Conservation (phyloP, 179 eudicot species). For the Beta macrorhiza region DNA sequence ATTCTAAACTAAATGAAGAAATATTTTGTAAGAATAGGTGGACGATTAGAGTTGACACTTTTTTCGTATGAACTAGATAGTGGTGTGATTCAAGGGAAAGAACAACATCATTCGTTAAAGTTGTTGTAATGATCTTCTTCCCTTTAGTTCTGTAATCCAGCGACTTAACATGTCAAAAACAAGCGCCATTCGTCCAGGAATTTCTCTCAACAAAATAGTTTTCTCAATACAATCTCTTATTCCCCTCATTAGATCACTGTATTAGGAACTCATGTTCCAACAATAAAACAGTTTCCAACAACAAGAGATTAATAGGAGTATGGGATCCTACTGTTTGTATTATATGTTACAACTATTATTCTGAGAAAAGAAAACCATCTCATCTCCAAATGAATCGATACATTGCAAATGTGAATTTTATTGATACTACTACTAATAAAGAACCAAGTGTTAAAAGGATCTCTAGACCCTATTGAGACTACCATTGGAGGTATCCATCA, state of each 20-base stretch:
- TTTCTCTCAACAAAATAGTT: neutral
- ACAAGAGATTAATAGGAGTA: neutral
- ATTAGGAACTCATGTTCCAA: neutral
- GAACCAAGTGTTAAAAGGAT: neutral
- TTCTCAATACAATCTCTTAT: neutral
- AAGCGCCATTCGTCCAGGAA: conserved; percentile 94
- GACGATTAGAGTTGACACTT: no score
- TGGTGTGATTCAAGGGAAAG: no score
- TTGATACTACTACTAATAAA: neutral
- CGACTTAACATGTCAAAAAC: conserved; percentile 75
- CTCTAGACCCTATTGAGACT: neutral
- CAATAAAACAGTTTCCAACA: neutral
- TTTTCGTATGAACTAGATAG: no score
- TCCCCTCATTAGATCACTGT: neutral
- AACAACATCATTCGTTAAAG: no score
- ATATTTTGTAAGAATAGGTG: no score
- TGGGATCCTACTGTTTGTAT: neutral
- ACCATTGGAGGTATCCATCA: neutral
- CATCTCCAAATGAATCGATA: neutral
- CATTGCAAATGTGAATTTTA: neutral
- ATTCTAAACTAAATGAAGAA: no score
- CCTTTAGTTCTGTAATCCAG: neutral
- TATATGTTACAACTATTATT: neutral
- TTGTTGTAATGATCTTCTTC: no score
- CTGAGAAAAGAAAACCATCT: neutral